These are phyloP conservation scores for Coemansia sp. DNA, from an alignment of 192 early-diverging fungal genomes.

Conservation along the genomic window DNA sequence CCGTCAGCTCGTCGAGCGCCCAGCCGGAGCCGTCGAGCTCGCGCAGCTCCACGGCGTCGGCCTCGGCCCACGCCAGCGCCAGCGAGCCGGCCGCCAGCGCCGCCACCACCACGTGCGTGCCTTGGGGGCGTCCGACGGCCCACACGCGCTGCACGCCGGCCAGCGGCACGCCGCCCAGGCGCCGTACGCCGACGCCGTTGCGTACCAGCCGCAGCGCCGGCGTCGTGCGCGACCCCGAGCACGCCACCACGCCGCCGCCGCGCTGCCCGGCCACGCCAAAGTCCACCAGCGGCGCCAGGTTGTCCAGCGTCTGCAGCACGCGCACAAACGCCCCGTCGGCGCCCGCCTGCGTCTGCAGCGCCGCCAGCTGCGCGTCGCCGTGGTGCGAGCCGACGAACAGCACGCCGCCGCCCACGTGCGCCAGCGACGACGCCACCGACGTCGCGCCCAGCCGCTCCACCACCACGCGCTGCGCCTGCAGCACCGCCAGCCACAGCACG, in stretches of 20 bases:
- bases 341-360: conserved; percentile 52
- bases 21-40: conserved; percentile 40
- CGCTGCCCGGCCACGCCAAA: conserved; percentile 81
- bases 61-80: conserved; percentile 39
- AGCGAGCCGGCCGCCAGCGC: conserved; percentile 7
- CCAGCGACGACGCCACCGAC: conserved; percentile 59
- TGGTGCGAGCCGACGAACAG: conserved; percentile 83
- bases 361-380: conserved; percentile 78
- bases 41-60: conserved; percentile 53
- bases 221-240: conserved; percentile 72
- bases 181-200: conserved; percentile 86
- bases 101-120: not conserved
- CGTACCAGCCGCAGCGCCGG: conserved; percentile 79
- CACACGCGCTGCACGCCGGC: conserved; percentile 71
- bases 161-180: conserved; percentile 57
- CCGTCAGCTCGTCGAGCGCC: conserved; percentile 27
- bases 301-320: conserved; percentile 60
- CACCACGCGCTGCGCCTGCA: not conserved
- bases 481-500: conserved; percentile 57
- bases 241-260: conserved; percentile 74
- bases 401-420: conserved; percentile 65
- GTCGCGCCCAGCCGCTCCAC: conserved; percentile 45
- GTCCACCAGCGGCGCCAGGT: conserved; percentile 82
- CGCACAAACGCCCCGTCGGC: conserved; percentile 48
- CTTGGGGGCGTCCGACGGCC: conserved; percentile 27